These are phyloP conservation scores for Corymbia calophylla DNA, from an alignment of 441 rosid species.

Conservation along the genomic window DNA sequence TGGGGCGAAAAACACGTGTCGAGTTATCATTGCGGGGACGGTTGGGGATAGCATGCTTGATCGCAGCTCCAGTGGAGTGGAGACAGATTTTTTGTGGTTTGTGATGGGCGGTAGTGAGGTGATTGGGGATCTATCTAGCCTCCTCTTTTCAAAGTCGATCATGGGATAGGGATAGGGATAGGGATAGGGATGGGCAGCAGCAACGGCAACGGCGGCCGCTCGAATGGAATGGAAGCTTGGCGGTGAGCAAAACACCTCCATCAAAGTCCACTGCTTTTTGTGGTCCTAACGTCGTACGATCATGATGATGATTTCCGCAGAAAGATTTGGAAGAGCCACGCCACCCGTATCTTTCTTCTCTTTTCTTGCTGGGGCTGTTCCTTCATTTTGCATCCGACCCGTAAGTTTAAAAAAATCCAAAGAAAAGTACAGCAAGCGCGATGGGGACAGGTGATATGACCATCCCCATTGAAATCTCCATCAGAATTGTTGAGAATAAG, in stretches of 20 bases:
- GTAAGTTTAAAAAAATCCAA: neutral
- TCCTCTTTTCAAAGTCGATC: neutral
- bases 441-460: neutral
- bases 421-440: neutral
- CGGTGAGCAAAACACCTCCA: neutral
- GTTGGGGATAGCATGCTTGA: neutral
- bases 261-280: neutral
- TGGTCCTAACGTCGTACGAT: neutral
- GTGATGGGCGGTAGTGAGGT: neutral
- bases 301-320: no score
- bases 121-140: neutral
- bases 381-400: neutral
- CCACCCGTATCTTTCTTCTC: neutral
- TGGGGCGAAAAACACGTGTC: neutral
- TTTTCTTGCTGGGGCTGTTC: neutral
- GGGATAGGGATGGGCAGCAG: neutral
- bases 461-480: neutral
- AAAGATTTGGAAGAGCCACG: neutral
- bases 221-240: neutral
- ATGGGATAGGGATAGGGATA: neutral
- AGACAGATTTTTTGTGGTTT: neutral
- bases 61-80: neutral
- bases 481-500: neutral
- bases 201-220: neutral
- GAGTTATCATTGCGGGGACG: neutral